Conservation (phyloP, 2,329 filamentous ascomycete species). For the Trichophyton schoenleinii region DNA sequence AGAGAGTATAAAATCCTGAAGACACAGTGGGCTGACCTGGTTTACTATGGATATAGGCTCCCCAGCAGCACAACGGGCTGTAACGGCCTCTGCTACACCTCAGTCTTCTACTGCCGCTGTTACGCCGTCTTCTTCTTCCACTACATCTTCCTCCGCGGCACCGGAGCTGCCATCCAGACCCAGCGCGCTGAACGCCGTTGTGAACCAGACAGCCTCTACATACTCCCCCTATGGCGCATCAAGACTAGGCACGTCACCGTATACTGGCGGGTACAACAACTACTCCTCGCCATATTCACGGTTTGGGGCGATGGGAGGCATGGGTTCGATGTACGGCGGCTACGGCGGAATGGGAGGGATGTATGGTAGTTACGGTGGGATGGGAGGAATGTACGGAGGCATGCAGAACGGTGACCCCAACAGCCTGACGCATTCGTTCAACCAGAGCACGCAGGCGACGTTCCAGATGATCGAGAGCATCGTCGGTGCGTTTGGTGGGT, state of each 20-base stretch:
- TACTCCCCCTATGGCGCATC: constrained; percentile 56
- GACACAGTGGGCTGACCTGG: not conserved
- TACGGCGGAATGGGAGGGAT: constrained; percentile 36
- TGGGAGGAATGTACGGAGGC: constrained; percentile 35
- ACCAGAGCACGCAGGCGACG: constrained; percentile 85
- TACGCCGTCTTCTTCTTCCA: constrained; percentile 28
- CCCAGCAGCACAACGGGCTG: constrained; percentile 17
- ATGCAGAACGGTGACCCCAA: constrained; percentile 51
- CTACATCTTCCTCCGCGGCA: constrained; percentile 34
- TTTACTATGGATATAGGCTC: not conserved
- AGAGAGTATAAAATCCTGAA: not conserved
- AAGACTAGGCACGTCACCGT: constrained; percentile 42
- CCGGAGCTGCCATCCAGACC: constrained; percentile 74
- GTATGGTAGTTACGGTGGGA: constrained; percentile 34
- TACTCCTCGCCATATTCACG: constrained; percentile 46
- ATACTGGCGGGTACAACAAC: constrained; percentile 39
- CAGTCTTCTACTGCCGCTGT: constrained; percentile 21
- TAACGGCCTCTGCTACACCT: constrained; percentile 8
- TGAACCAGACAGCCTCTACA: constrained; percentile 76
- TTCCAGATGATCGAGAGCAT: constrained; percentile 98
- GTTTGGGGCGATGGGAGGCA: constrained; percentile 36
- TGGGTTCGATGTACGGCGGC: constrained; percentile 28
- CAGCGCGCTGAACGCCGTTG: constrained; percentile 60
- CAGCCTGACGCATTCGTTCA: constrained; percentile 90
- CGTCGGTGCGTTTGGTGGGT: constrained; percentile 90